Conservation (phyloP, 2,329 filamentous ascomycete species). For the Aspergillus terreus region DNA sequence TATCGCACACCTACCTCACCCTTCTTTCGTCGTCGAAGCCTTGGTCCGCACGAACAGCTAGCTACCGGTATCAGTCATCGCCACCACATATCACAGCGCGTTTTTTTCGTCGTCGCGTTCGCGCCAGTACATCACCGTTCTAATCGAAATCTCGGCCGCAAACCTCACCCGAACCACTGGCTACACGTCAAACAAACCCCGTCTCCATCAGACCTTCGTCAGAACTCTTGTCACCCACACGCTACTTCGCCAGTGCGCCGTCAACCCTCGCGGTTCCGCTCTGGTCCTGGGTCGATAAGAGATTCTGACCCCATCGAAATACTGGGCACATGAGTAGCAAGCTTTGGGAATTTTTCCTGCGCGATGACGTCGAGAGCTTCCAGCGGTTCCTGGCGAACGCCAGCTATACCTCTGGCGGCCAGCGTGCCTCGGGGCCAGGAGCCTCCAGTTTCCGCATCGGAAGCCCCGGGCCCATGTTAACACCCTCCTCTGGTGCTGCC, state of each 20-base stretch:
- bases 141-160: too few relatives aligned
- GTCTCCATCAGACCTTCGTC: slow-evolving; percentile 10
- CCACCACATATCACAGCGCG: slow-evolving; percentile 13
- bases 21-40: slow-evolving; percentile 1
- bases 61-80: slow-evolving; percentile 14
- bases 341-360: slow-evolving; percentile 94
- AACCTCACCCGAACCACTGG: slow-evolving; percentile 1
- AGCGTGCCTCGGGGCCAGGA: slow-evolving; percentile 25
- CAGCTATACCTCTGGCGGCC: slow-evolving; percentile 47
- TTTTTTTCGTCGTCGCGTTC: neutral
- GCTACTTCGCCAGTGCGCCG: slow-evolving; percentile 71
- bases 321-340: slow-evolving; percentile 81
- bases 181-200: slow-evolving; percentile 16
- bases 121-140: neutral
- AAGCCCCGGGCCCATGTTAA: slow-evolving; percentile 26
- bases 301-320: slow-evolving; percentile 29
- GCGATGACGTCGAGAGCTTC: slow-evolving; percentile 97
- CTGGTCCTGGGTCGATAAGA: slow-evolving; percentile 55
- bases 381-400: slow-evolving; percentile 77
- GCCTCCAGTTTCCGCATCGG: slow-evolving; percentile 24
- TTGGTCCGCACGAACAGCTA: slow-evolving; percentile 7
- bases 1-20: neutral
- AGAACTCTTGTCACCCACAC: slow-evolving; percentile 28
- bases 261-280: slow-evolving; percentile 79
- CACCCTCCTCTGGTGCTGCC: slow-evolving; percentile 29